Base-by-base conservation (phyloP, 2,329 filamentous ascomycete species). In the Fusarium graminum region DNA sequence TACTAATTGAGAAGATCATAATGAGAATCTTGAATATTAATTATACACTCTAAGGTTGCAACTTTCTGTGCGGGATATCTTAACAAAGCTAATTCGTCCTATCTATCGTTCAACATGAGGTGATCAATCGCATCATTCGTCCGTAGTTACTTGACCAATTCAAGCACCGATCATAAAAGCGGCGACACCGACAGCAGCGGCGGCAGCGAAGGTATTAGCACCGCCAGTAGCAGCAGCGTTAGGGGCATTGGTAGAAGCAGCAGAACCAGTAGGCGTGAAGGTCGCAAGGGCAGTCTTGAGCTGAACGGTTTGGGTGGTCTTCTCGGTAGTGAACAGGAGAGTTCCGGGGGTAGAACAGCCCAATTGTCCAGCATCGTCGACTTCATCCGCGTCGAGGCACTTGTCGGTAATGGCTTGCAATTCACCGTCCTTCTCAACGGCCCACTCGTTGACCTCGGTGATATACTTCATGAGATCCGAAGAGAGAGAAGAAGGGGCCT, bases 391-490 rank as follows among this genome's bases (percentile, higher is more conserved):
- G 4, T 46, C 12, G n/a, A 44, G 25, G 6, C 64, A 67, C n/a
- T 61, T 50, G 26, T 49, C 28, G 10, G 30, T 10, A 4, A 67
- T 19, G n/a, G 55, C 17, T 17, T 52, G 10, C 6, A 66, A 13
- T 3, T 64, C 58, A 2, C 43, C 46, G 0, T 38, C 26, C 14
- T 52, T 52, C 10, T 64, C 55, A 4, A 32, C 25, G 4, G 34
- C 14, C 46, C 60, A 67, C 13, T 56, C 19, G 6, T 28, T 29
- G n/a, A 65, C 8, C 7, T 17, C 29, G 5, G 64, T 68, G n/a
- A 67, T 28, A n/a, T 65, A 67, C 10, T 34, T 42, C 53, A 68
- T 42, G 19, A 67, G n/a, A 2, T 53, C 49, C 0, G 61, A 54
- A 1, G 64, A 67, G 2, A 67, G 9, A 1, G 64, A 67, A 17